Evolutionary conservation across 164 flowering plant genomes (phyloP), one percentile per base, ranked within the genome.

Genomic region (Saururus chinensis): DNA sequence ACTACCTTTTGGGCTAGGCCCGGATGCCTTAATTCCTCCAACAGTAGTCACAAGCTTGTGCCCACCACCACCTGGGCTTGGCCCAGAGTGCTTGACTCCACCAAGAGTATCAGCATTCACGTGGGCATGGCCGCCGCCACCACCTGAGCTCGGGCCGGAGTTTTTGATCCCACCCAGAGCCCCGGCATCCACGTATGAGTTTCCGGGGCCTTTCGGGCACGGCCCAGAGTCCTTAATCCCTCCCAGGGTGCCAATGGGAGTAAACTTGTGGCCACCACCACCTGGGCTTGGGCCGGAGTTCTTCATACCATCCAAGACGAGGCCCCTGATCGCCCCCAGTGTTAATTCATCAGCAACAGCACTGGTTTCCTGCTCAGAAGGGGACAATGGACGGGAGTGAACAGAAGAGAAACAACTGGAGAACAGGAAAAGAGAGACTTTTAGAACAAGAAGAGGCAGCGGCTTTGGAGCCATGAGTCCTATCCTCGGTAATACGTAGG

Each of bases 141-240:
- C 49, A 17, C 49, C 49, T 12, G 49, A 17, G 11, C 49, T 45
- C 17, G 49, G 49, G 14, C 49, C 49, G 49, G 49, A 3, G 49
- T 12, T 12, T 17, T 45, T 45, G 11, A 45, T 45, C 49, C 49
- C 49, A 12, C 49, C 11, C 14, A 45, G 49, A 12, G 14, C 17
- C 1, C 49, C 49, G 14, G 14, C 11, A 13, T 12, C 49, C 17
- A 45, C 49, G 49, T 45, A 23, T 11, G 23, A 11, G 30, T 55
- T 35, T 35, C 58, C 58, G 37, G 58, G 35, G 13, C 58, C 58
- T 55, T 55, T 55, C 24, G 60, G 60, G 60, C 45, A 35, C 60
- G 37, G 60, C 11, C 60, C 60, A 0, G 60, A 30, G 20, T 57
- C 60, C 7, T 57, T 25, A 57, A 57, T 30, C 45, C 60, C 60